These are phyloP conservation scores for Petasospora fabianii DNA, from an alignment of 1,139 yeast genomes.

Conservation along the genomic window DNA sequence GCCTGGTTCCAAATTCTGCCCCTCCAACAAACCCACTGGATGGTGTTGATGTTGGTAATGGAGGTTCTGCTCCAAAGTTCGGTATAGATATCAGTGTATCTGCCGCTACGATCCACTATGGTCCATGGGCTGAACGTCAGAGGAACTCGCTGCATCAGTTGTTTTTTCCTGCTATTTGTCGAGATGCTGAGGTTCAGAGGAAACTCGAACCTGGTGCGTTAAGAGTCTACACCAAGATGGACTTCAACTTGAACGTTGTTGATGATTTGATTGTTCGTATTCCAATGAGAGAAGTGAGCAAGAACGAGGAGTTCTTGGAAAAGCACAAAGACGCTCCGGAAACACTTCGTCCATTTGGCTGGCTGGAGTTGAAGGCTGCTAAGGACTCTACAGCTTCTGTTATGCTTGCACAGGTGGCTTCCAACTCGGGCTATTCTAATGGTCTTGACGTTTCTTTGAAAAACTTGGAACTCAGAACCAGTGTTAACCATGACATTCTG, in stretches of 20 bases:
- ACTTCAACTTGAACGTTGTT: constrained; percentile 46
- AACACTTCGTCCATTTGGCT: constrained; percentile 66
- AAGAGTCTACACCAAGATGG: constrained; percentile 57
- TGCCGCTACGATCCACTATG: constrained; percentile 72
- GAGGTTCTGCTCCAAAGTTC: constrained; percentile 58
- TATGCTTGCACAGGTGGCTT: constrained; percentile 51
- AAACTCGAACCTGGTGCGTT: constrained; percentile 43
- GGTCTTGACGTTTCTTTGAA: constrained; percentile 44
- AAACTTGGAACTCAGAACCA: constrained; percentile 66
- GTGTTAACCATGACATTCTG: constrained; percentile 84
- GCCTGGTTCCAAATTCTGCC: constrained; percentile 46
- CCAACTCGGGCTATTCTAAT: constrained; percentile 58
- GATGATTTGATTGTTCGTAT: constrained; percentile 70
- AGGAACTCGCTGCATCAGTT: constrained; percentile 59
- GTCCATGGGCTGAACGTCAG: constrained; percentile 96
- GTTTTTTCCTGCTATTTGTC: constrained; percentile 64
- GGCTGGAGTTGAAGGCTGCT: constrained; percentile 74
- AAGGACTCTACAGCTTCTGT: constrained; percentile 48
- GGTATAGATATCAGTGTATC: constrained; percentile 60
- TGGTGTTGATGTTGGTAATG: constrained; percentile 52
- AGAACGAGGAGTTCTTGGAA: constrained; percentile 46
- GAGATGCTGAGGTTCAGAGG: constrained; percentile 50
- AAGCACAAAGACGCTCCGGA: constrained; percentile 33
- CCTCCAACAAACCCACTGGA: constrained; percentile 28
- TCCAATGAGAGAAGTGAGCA: constrained; percentile 83